A percentile compares a stretch with the other conserved stretches of the same genome.
Evolutionary conservation across 345 rosid species (phyloP).

Genomic region (Corchorus capsularis): DNA sequence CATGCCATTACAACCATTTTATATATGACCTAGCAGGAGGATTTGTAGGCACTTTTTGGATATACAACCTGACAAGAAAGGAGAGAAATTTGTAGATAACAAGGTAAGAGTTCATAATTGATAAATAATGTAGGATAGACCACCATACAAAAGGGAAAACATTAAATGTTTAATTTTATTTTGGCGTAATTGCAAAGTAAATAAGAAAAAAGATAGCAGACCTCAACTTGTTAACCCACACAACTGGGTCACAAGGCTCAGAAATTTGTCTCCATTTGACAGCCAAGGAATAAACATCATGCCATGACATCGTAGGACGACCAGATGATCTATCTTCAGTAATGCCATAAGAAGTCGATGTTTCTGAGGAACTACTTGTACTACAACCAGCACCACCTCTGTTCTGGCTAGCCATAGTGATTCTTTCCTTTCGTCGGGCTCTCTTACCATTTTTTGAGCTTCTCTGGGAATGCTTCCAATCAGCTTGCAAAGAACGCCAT

Average conservation of each 20-base stretch:
- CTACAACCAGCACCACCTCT: slow-evolving; percentile 97
- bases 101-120: neutral
- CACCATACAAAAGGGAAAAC: slow-evolving; percentile 2
- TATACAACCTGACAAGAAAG: neutral
- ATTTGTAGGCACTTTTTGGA: neutral
- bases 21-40: neutral
- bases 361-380: slow-evolving; percentile 74
- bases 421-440: slow-evolving; percentile 65
- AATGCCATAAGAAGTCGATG: slow-evolving; percentile 60
- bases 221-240: slow-evolving; percentile 96
- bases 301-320: slow-evolving; percentile 73
- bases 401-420: slow-evolving; percentile 76
- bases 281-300: slow-evolving; percentile 77
- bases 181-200: slow-evolving; percentile 8
- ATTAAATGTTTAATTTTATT: slow-evolving; percentile 11
- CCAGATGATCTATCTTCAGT: slow-evolving; percentile 67
- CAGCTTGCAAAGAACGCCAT: slow-evolving; percentile 83
- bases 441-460: slow-evolving; percentile 66
- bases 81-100: slow-evolving; percentile 3
- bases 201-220: slow-evolving; percentile 26
- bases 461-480: slow-evolving; percentile 70
- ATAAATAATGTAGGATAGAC: neutral
- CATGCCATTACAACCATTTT: neutral
- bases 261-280: slow-evolving; percentile 99
- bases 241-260: slow-evolving; percentile 98